Evolutionary conservation across 148 eudicot species (phyloP), one percentile per base, ranked within the genome.

Genomic region (Cornus controversa): DNA sequence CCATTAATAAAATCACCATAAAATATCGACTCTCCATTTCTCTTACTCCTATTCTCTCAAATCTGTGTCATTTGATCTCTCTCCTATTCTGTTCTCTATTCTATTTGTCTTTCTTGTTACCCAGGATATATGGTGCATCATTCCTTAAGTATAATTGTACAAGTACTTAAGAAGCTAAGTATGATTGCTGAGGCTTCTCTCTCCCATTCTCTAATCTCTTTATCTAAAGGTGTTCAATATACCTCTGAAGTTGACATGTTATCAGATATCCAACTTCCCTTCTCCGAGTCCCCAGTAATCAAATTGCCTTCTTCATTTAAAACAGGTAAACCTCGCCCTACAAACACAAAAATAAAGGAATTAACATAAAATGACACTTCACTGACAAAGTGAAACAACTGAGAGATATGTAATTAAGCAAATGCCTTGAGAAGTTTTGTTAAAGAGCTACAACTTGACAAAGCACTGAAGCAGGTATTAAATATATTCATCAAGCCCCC

Each of bases 231-330:
- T 5, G 45, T 40, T 40, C 14, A 54, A 47, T 70, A 40, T 78
- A 96, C 99, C 98, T 93, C 98, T 53, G 95, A 84, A 66, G 89
- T 81, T 45, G 93, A 86, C 25, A 86, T 60, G 0, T 90, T 80
- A 80, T 90, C 91, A 62, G 84, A 75, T 28, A 73, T 67, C 78
- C 72, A 87, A 81, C 82, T 83, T 74, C 79, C 84, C 84, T 84
- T 88, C 37, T 84, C 93, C 73, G 85, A 80, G 69, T 87, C 91
- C 29, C 82, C 83, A 68, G 88, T 80, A 69, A 93, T 83, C 16
- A 89, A 80, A 70, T 87, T 88, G 64, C 99, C 97, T 80, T 90
- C 94, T 86, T 93, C 99, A 79, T 91, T 87, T 84, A 96, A 75
- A 71, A 96, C 70, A 72, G 98, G 99, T 57, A 92, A 78, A 71